Conservation (phyloP, 371 early-diverging fungal species). For the Lichtheimia ornata region DNA sequence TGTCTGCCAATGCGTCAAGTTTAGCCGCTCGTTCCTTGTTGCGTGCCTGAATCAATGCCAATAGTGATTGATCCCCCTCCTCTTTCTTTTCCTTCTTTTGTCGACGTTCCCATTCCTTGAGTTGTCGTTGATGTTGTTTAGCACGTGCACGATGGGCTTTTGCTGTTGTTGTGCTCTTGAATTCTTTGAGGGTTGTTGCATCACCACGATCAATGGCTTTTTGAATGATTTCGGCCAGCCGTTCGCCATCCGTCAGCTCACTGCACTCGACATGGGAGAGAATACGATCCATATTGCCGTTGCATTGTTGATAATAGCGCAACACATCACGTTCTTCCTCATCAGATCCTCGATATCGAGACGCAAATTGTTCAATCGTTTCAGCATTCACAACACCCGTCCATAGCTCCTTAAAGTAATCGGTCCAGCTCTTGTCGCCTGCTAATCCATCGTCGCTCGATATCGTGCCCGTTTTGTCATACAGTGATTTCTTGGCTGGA, state of each 20-base stretch:
- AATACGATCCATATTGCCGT: slow-evolving; percentile 80
- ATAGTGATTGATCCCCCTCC: slow-evolving; percentile 29
- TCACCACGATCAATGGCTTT: slow-evolving; percentile 61
- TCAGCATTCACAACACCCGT: slow-evolving; percentile 73
- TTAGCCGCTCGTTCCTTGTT: slow-evolving; percentile 35
- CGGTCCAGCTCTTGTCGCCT: slow-evolving; percentile 74
- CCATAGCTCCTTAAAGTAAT: slow-evolving; percentile 85
- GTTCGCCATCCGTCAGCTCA: slow-evolving; percentile 65
- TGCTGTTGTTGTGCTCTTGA: slow-evolving; percentile 54
- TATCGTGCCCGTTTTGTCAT: slow-evolving; percentile 68
- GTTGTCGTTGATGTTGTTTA: slow-evolving; percentile 53
- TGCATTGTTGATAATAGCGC: slow-evolving; percentile 59
- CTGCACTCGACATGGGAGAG: slow-evolving; percentile 66
- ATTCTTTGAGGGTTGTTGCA: slow-evolving; percentile 51
- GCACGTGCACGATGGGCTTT: slow-evolving; percentile 55
- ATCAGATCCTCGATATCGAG: slow-evolving; percentile 78
- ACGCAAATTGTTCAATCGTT: slow-evolving; percentile 71
- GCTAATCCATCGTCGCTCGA: slow-evolving; percentile 43
- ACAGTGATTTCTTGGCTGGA: slow-evolving; percentile 66
- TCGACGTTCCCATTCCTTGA: slow-evolving; percentile 50
- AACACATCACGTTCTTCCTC: slow-evolving; percentile 83
- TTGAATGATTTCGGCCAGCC: slow-evolving; percentile 68
- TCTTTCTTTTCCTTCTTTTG: slow-evolving; percentile 40
- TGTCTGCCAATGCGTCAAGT: slow-evolving; percentile 50
- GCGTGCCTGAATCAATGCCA: slow-evolving; percentile 51